These are phyloP conservation scores for Acorus calamus DNA, from an alignment of 106 monocot species.

Conservation along the genomic window DNA sequence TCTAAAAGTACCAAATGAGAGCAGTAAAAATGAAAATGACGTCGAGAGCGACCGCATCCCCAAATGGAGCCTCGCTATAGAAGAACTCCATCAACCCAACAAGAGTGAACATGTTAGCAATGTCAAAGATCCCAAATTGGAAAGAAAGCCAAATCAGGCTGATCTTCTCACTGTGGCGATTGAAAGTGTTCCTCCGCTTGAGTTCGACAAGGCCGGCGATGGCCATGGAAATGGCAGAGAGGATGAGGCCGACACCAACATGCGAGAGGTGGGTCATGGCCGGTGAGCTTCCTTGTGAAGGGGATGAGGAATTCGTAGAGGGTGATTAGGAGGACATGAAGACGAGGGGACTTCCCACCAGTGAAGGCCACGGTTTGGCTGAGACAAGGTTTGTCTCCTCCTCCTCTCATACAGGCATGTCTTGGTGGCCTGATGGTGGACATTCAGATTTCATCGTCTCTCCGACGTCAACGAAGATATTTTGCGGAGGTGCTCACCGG, in stretches of 20 bases:
- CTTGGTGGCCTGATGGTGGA: too few species aligned
- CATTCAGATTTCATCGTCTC: too few species aligned
- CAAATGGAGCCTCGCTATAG: not conserved
- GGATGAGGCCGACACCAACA: not conserved
- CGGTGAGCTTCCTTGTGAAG: not conserved
- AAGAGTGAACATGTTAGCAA: constrained; percentile 1
- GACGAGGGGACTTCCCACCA: too few species aligned
- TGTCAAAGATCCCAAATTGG: too few species aligned
- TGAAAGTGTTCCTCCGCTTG: not conserved
- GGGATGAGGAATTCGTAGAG: not conserved
- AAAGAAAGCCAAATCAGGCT: not conserved
- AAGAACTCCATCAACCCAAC: not conserved
- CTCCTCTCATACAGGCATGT: too few species aligned
- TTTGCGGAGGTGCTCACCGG: too few species aligned
- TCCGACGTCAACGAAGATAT: too few species aligned
- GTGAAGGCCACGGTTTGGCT: too few species aligned
- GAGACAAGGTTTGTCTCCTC: too few species aligned
- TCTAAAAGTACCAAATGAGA: not conserved
- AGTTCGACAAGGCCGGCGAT: constrained; percentile 1
- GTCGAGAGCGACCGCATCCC: constrained; percentile 1
- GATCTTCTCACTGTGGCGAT: not conserved
- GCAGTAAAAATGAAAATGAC: not conserved
- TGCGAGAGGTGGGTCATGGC: not conserved
- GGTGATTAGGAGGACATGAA: not conserved
- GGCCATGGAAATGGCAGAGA: not conserved